Evolutionary conservation across 495 filamentous ascomycete genomes (phyloP).

Genomic region (Talaromyces liani): DNA sequence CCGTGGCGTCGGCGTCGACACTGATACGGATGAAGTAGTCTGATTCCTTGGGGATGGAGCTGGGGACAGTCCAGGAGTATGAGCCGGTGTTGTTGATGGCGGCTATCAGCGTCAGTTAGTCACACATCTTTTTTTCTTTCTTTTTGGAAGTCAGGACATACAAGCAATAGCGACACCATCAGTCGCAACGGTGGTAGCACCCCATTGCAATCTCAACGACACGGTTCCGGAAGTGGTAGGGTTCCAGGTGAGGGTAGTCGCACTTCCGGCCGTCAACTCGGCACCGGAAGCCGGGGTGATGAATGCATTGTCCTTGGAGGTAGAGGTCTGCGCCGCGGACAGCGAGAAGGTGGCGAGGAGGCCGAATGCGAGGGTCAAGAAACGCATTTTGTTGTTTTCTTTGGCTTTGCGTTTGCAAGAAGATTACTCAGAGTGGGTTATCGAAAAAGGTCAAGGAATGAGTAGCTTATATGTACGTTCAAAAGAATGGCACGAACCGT

Average conservation of each 20-base stretch:
- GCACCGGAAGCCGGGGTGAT: slow-evolving; percentile 39
- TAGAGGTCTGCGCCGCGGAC: slow-evolving; percentile 15
- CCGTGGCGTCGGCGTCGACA: slow-evolving; percentile 30
- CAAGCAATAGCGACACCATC: slow-evolving; percentile 43
- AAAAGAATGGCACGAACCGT: slow-evolving; percentile 5
- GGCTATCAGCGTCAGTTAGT: slow-evolving; percentile 28
- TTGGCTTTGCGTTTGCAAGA: background rate
- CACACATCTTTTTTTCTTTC: background rate
- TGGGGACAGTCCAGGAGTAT: slow-evolving; percentile 47
- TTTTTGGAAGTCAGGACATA: slow-evolving; percentile 23
- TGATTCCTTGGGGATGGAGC: slow-evolving; percentile 30
- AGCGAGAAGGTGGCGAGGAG: slow-evolving; percentile 31
- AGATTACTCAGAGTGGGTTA: background rate
- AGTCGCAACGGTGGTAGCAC: slow-evolving; percentile 33
- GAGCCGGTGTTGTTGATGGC: slow-evolving; percentile 48
- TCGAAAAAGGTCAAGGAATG: slow-evolving; percentile 9
- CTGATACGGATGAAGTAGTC: slow-evolving; percentile 57
- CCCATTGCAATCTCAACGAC: slow-evolving; percentile 46
- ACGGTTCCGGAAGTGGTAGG: slow-evolving; percentile 46
- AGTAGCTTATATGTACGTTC: background rate
- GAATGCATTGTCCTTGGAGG: slow-evolving; percentile 43
- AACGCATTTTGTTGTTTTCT: slow-evolving; percentile 33
- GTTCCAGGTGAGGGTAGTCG: slow-evolving; percentile 48
- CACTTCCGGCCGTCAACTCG: slow-evolving; percentile 39
- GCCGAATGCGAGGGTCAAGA: slow-evolving; percentile 29